Base-by-base conservation (phyloP, 1,139 yeast species). In the Geotrichum cucujoidarum region DNA sequence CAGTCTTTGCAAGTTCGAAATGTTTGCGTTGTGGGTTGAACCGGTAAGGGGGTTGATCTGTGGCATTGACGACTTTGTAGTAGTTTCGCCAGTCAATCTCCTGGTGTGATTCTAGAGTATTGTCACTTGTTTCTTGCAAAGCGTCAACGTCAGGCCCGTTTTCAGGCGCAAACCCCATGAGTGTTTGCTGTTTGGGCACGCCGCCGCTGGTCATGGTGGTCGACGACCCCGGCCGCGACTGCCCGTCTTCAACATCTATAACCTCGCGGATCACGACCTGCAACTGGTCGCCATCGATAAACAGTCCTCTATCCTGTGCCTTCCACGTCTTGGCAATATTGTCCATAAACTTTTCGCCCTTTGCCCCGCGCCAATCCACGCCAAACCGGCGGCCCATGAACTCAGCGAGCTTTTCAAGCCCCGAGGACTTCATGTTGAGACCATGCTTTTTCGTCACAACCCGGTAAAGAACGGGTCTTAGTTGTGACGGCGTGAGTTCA, bases 401-500 rank as follows among this genome's bases (percentile, higher is more conserved):
- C 18, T 80, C 81, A 0, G 97, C 87, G 42, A 94, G 70, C 1
- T 77, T 75, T 40, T 74, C 76, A 20, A 92, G 71, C 0, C 97
- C 97, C 53, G 86, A 83, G 0, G 96, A 81, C 60, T 92, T 89
- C 54, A 92, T 77, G 62, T 90, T 90, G 22, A 92, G 74, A 0
- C 97, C 97, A 64, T 89, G 92, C 62, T 92, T 92, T 66, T 89
- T 92, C 2, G 97, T 87, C 17, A 92, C 67, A 1, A 90, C 77
- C 39, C 98, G 73, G 64, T 90, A 92, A 0, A 97, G 97, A 43
- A 90, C 70, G 0, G 98, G 98, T 42, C 98, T 75, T 33, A 92
- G 71, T 62, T 87, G 86, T 0, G 92, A 77, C 0, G 95, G 88
- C 50, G 80, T 85, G 3, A 90, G 76, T 53, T 76, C 75, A 2